Conservation (phyloP, 352 stramenopile genomes). For the Phytopythium sindhum region DNA sequence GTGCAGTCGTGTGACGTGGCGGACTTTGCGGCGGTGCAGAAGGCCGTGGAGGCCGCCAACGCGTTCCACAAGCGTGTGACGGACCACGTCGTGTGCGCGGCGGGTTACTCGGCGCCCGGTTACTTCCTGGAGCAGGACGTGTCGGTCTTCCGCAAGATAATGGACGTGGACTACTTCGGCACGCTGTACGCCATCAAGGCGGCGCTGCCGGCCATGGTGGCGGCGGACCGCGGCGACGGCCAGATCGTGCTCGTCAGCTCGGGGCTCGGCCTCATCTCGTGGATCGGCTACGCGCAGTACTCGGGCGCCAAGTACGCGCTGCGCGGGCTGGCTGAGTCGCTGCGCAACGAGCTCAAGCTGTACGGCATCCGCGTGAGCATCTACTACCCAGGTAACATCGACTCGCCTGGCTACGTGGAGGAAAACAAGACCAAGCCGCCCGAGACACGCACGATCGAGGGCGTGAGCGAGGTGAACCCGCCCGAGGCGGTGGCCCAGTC, state of each 20-base stretch:
- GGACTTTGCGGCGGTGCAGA: constrained; percentile 52
- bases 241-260: constrained; percentile 76
- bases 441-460: constrained; percentile 77
- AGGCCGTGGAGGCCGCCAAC: constrained; percentile 61
- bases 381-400: constrained; percentile 84
- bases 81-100: constrained; percentile 74
- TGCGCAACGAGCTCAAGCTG: constrained; percentile 75
- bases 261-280: constrained; percentile 64
- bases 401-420: constrained; percentile 68
- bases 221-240: constrained; percentile 54
- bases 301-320: constrained; percentile 80
- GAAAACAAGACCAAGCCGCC: constrained; percentile 74
- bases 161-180: constrained; percentile 89
- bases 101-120: constrained; percentile 50
- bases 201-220: constrained; percentile 78
- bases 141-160: constrained; percentile 67
- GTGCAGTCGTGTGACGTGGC: constrained; percentile 73
- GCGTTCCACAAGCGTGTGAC: constrained; percentile 58
- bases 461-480: constrained; percentile 36
- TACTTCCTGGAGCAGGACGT: constrained; percentile 81
- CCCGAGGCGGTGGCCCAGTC: constrained; percentile 64
- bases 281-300: constrained; percentile 84
- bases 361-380: constrained; percentile 72
- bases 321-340: constrained; percentile 69
- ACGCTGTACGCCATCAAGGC: constrained; percentile 77